Base-by-base conservation (phyloP, 2,329 filamentous ascomycete genomes). In the Neonectria sp. region DNA sequence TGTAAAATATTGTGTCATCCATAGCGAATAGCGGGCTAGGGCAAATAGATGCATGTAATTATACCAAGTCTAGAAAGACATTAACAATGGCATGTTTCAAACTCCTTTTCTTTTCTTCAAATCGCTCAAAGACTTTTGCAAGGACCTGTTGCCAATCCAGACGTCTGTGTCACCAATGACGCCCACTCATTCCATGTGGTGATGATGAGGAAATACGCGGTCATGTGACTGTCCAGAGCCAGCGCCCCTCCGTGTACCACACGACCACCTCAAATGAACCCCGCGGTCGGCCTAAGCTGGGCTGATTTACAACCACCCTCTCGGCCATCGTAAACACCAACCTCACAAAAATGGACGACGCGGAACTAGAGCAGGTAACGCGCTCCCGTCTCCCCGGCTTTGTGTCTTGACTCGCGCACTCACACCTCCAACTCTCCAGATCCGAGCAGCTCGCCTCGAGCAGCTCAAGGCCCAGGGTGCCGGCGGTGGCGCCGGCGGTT, bases 371-470 rank as follows among this genome's bases (percentile, higher is more conserved):
- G 25, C 80, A 82, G 77, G 82, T 82, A 68, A 27, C 46, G 11
- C 24, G 31, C 35, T 6, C 29, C 3, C 6, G 11, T n/a, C 9
- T 6, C 13, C 11, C 17, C 17, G n/a, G 24, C 24, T 27, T 37
- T 31, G 31, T 5, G n/a, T 12, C 11, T 6, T 1, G 2, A n/a
- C 17, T 13, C 3, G 2, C 5, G 33, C 5, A 35, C 57, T 73
- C 8, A 73, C 57, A 51, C 12, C 31, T 6, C 9, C 21, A 15
- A 24, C 11, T 4, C 21, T 33, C 24, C 77, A 97, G 92, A 98
- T 98, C 79, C 88, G 95, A 79, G 93, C 94, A 82, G 95, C 95
- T 77, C 94, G 96, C 70, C 91, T 98, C 61, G 93, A 95, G 82
- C 95, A 99, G 85, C 92, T 98, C 73, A 96, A 97, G 82, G 88